A percentile compares a stretch with the other conserved stretches of the same genome.
phyloP scores from a whole-genome alignment of 495 filamentous ascomycete species.

The Tuber microsphaerosporum region DNA sequence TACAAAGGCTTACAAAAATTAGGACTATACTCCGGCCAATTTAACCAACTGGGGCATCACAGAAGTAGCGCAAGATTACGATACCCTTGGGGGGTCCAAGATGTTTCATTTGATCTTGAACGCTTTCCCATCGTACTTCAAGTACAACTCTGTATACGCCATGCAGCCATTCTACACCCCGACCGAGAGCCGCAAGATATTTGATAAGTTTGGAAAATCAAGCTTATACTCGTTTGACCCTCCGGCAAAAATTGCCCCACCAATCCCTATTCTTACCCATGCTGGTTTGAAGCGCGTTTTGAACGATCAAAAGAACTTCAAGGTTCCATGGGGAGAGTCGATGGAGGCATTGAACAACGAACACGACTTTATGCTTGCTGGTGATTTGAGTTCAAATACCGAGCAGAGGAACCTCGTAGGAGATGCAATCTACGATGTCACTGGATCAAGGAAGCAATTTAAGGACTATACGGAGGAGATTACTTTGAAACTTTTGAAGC shows the following conservation, averaged over 20 bases:
- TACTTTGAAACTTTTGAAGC: conserved; percentile 49
- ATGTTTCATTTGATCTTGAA: conserved; percentile 57
- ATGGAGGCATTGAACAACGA: conserved; percentile 48
- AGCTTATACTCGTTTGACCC: conserved; percentile 51
- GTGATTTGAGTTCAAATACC: conserved; percentile 48
- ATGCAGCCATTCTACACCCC: conserved; percentile 53
- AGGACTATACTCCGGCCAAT: conserved; percentile 62
- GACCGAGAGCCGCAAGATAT: conserved; percentile 49
- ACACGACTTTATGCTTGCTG: conserved; percentile 50
- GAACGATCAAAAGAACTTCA: conserved; percentile 49
- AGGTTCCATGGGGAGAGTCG: conserved; percentile 52
- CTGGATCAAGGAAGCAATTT: conserved; percentile 49
- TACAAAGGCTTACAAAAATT: not conserved
- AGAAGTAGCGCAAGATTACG: conserved; percentile 48
- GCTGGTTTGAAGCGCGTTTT: conserved; percentile 49
- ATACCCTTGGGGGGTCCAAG: conserved; percentile 53
- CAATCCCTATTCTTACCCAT: conserved; percentile 48
- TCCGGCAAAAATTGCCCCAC: conserved; percentile 43
- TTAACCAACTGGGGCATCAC: conserved; percentile 75
- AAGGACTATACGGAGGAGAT: conserved; percentile 51
- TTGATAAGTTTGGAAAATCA: conserved; percentile 46
- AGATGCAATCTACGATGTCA: conserved; percentile 47
- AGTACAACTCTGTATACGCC: conserved; percentile 44
- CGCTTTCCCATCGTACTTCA: conserved; percentile 56
- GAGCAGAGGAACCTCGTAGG: conserved; percentile 49